A percentile compares a stretch with the other conserved stretches of the same genome.
Conservation (phyloP, 768 basidiomycete species). For the Agaricus blazei region DNA sequence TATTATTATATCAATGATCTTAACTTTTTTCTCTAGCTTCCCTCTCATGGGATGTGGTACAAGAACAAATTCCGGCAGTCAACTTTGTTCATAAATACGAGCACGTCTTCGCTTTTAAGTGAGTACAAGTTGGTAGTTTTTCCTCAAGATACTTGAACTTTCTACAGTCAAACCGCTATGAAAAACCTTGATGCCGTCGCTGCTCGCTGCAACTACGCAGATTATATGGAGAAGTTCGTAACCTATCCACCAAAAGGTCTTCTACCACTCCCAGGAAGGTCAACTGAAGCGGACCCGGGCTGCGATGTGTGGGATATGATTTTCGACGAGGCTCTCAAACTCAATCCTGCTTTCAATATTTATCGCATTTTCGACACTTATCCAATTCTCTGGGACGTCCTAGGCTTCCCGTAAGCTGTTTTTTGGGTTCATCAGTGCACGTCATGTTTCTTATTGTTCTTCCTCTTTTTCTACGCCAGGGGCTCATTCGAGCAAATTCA, state of each 20-base stretch:
- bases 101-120: slow-evolving; percentile 72
- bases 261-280: slow-evolving; percentile 65
- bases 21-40: slow-evolving; percentile 30
- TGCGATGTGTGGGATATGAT: slow-evolving; percentile 70
- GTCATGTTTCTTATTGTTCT: too few relatives aligned
- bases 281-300: slow-evolving; percentile 35
- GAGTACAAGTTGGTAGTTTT: slow-evolving; percentile 13
- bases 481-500: slow-evolving; percentile 54
- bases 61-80: slow-evolving; percentile 67
- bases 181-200: slow-evolving; percentile 49
- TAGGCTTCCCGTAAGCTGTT: slow-evolving; percentile 65
- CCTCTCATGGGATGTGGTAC: slow-evolving; percentile 59
- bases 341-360: slow-evolving; percentile 75
- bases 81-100: slow-evolving; percentile 70
- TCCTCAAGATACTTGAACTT: neutral
- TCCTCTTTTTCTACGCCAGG: slow-evolving; percentile 20
- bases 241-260: slow-evolving; percentile 64
- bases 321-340: slow-evolving; percentile 50
- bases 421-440: neutral
- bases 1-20: neutral
- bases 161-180: slow-evolving; percentile 56
- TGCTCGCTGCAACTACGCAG: slow-evolving; percentile 53
- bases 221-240: slow-evolving; percentile 56
- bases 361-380: slow-evolving; percentile 76
- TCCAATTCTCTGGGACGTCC: slow-evolving; percentile 73